Base-by-base conservation (phyloP, 1,139 yeast genomes). In the Candida anutae region DNA sequence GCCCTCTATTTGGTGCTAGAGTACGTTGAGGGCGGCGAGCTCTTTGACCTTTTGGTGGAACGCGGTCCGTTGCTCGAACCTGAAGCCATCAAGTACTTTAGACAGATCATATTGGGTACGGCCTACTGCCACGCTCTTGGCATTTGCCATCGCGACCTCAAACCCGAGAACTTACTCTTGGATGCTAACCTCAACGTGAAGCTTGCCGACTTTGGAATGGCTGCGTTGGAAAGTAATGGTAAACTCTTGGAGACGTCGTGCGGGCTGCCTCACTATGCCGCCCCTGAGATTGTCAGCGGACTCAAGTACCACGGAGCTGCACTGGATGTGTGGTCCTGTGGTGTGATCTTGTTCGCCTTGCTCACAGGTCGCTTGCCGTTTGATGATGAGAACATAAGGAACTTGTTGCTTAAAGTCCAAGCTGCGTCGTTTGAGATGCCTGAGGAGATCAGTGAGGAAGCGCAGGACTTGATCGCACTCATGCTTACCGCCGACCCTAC, bases 151-250 rank as follows among this genome's bases (percentile, higher is more conserved):
- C 69, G 94, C 46, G 94, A 81, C 54, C 63, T 81, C 47, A 81
- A 81, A 49, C 90, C 90, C 6, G 94, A 81, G 46, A 81, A 81
- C 51, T 59, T 81, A 33, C 53, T 81, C 32, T 55, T 81, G 21
- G 90, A 81, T 50, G 71, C 73, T 25, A 65, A 74, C 30, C 65
- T 74, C 31, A 77, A 75, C 39, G 81, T 81, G 29, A 81, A 81
- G 45, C 73, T 81, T 40, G 94, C 93, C 5, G 94, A 81, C 53
- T 81, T 81, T 46, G 94, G 93, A 28, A 81, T 81, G 93, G 93
- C 93, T 15, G 90, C 93, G 15, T 58, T 81, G 38, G 88, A 81
- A 51, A 69, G 79, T 36, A 76, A 77, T 33, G 82, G 79, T 24
- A 76, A 74, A 50, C 55, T 81, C 32, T 58, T 81, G 30, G 87